Evolutionary conservation across 2,329 filamentous ascomycete species (phyloP).

Genomic region (Cordyceps tenuipes): DNA sequence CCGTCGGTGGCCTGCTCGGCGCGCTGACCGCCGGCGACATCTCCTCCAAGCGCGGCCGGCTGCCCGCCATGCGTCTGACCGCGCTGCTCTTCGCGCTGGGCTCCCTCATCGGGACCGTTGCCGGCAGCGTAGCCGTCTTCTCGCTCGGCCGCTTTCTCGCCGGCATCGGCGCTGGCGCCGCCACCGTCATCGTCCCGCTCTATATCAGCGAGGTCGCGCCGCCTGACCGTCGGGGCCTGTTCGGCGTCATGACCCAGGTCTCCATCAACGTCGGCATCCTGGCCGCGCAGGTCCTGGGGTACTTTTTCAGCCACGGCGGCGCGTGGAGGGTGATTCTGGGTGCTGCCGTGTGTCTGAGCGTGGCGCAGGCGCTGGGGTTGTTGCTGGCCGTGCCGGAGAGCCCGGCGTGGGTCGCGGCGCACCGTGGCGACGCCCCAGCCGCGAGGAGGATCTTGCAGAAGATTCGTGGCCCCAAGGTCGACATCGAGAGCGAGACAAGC

Average conservation of each 20-base stretch:
- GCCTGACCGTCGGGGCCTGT: conserved; percentile 64
- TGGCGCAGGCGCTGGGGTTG: conserved; percentile 61
- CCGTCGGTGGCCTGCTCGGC: conserved; percentile 76
- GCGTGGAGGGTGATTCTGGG: conserved; percentile 81
- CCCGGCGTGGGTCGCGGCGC: conserved; percentile 75
- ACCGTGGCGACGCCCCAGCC: conserved; percentile 42
- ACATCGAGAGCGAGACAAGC: conserved; percentile 66
- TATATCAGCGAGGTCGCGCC: conserved; percentile 92
- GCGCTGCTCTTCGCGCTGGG: conserved; percentile 69
- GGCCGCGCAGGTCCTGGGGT: conserved; percentile 72
- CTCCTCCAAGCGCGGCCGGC: conserved; percentile 68
- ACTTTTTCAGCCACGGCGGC: conserved; percentile 71
- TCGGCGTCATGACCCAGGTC: conserved; percentile 79
- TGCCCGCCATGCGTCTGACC: conserved; percentile 68
- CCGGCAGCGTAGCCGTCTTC: conserved; percentile 59
- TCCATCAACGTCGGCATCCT: conserved; percentile 91
- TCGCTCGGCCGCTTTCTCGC: conserved; percentile 68
- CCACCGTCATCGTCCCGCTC: conserved; percentile 86
- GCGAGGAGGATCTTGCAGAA: conserved; percentile 64
- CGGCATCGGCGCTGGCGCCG: conserved; percentile 77
- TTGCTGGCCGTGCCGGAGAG: conserved; percentile 77
- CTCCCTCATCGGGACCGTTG: conserved; percentile 65
- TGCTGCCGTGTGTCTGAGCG: conserved; percentile 59
- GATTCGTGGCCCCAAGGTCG: conserved; percentile 60
- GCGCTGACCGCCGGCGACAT: conserved; percentile 72